Evolutionary conservation across 2,329 filamentous ascomycete genomes (phyloP), one percentile per base, ranked within the genome.

Genomic region (Pseudogymnoascus sp.): DNA sequence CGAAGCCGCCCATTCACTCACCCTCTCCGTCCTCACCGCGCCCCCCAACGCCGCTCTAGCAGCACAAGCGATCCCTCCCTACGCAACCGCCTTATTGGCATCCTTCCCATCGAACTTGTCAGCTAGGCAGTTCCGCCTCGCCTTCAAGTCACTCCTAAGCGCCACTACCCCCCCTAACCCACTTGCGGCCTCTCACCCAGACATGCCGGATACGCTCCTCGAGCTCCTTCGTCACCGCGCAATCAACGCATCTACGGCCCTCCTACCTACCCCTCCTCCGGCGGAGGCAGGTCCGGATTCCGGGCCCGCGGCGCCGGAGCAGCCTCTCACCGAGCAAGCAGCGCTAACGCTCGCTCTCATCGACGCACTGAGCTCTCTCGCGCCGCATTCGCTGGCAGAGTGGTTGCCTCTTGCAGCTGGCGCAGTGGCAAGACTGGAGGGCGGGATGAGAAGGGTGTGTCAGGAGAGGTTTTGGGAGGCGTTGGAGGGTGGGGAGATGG

Each of bases 1-100:
- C 66, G 87, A 90, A 74, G 85, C 87, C 5, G 87, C 86, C 1
- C 87, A 90, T 70, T 86, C 84, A 63, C 79, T 88, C 28, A 84
- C 85, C 71, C 77, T 90, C 9, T 81, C 87, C 2, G 82, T 88
- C n/a, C 81, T 90, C 32, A 85, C 85, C 0, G 81, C 85, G 8
- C 85, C 86, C 1, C 80, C 83, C 63, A 87, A 85, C 61, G 80
- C 82, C 2, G 78, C 81, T 18, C 70, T 88, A 5, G 81, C 85
- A 9, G 77, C 80, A 2, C 82, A 80, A 65, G 79, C 88, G 64
- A 74, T 89, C 0, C 85, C 86, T 0, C 85, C 85, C 68, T 90
- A 90, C 67, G 81, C 88, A 18, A 82, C 88, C 63, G 82, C 82
- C 1, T 76, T 89, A 0, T 88, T 89, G 71, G 76, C 76, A 20